Base-by-base conservation (phyloP, 305 asterid genomes). In the Fraxinus baroniana region DNA sequence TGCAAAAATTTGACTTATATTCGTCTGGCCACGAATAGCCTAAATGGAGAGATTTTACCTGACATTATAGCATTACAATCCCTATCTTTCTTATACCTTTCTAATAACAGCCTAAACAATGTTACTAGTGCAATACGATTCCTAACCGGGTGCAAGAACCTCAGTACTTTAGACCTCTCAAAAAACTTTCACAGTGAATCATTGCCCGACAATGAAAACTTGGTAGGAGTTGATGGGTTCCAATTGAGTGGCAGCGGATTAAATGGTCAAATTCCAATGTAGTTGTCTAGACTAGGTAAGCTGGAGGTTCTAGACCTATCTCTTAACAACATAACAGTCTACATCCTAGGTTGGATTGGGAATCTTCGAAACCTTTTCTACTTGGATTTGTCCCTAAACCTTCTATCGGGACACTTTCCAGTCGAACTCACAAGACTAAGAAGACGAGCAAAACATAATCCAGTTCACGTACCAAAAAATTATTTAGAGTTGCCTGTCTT, bases 241-340 rank as follows among this genome's bases (percentile, higher is more conserved):
- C 91, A 85, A 77, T 85, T 95, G 7, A 98, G 99, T 66, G 99
- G 96, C 62, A 92, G 98, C 83, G 46, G 83, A 26, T 83, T 95
- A 76, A 86, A 90, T 3, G 99, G 99, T 74, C 81, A 80, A n/a
- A 79, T 93, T 83, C 99, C 99, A 5, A 41, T 37, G 78, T 95
- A 98, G 99, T 83, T 92, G 74, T 79, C 81, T 8, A 79, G 79
- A 82, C 90, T 95, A 17, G 8, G 13, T 39, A 89, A 80, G 83
- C 91, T 95, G 9, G 90, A 92, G 87, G 97, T 93, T 82, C 87
- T 94, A 8, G 98, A 95, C 88, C 81, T 95, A 8, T 94, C 98
- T 0, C 79, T 33, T 80, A 93, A 94, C 84, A 78, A 81, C 37
- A 33, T 95, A 82, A 89, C 87, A 8, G 97, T 96, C 82, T 3